phyloP scores from a whole-genome alignment of 805 yeast species.

The Saturnispora diversa region DNA sequence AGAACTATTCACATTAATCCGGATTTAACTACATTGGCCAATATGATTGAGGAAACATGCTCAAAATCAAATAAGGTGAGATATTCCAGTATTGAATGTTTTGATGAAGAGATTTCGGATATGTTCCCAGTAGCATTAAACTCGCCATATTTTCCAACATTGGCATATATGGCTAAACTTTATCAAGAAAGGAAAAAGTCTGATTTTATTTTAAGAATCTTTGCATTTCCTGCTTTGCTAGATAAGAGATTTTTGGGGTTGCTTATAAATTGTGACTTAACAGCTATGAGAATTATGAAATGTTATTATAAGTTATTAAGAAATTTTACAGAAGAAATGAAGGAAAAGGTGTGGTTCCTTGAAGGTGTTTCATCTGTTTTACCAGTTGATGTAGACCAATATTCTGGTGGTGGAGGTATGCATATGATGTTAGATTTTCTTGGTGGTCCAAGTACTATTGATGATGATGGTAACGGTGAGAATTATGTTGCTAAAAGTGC shows the following conservation, averaged over 20 bases:
- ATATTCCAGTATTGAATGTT: slow-evolving; percentile 62
- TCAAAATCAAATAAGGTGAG: slow-evolving; percentile 20
- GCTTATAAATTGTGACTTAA: slow-evolving; percentile 74
- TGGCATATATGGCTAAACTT: slow-evolving; percentile 77
- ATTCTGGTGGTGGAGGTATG: slow-evolving; percentile 87
- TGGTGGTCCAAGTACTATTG: slow-evolving; percentile 48
- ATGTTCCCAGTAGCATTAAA: slow-evolving; percentile 76
- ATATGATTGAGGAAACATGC: slow-evolving; percentile 11
- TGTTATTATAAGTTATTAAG: slow-evolving; percentile 77
- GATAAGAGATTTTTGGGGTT: slow-evolving; percentile 73
- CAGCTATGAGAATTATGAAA: slow-evolving; percentile 87
- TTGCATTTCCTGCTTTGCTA: slow-evolving; percentile 87
- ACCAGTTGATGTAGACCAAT: slow-evolving; percentile 87
- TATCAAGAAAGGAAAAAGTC: slow-evolving; percentile 76
- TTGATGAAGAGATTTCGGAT: slow-evolving; percentile 78
- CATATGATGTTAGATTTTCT: slow-evolving; percentile 85
- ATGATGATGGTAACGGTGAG: slow-evolving; percentile 27
- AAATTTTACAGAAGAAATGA: slow-evolving; percentile 77
- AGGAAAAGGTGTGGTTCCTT: slow-evolving; percentile 85
- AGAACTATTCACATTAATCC: slow-evolving; percentile 15
- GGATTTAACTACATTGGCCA: slow-evolving; percentile 23
- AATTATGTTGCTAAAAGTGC: slow-evolving; percentile 39
- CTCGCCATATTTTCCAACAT: slow-evolving; percentile 81
- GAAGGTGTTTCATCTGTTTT: slow-evolving; percentile 85
- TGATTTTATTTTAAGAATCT: slow-evolving; percentile 78